Percentiles rank a stretch among this genome's conserved stretches.
These are phyloP conservation scores for Fusarium sp. DNA, from an alignment of 2,329 filamentous ascomycete genomes.

Conservation along the genomic window DNA sequence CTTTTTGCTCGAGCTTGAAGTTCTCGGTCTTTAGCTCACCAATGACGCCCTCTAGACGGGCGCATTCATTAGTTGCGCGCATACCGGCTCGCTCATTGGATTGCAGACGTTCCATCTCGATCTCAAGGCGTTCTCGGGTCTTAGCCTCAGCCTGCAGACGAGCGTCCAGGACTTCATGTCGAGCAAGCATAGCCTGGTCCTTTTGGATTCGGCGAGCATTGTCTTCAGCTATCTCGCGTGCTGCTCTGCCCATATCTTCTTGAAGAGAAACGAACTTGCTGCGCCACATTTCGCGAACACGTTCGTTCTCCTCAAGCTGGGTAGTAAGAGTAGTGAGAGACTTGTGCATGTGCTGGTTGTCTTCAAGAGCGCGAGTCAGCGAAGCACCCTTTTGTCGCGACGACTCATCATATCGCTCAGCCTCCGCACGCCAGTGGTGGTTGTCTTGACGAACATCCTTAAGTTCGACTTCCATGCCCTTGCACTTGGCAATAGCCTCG, in stretches of 20 bases:
- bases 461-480: conserved; percentile 66
- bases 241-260: conserved; percentile 84
- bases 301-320: conserved; percentile 88
- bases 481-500: conserved; percentile 69
- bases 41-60: conserved; percentile 68
- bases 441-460: conserved; percentile 68
- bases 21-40: conserved; percentile 74
- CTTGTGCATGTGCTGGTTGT: conserved; percentile 80
- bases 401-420: conserved; percentile 68
- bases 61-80: conserved; percentile 72
- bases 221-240: conserved; percentile 84
- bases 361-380: conserved; percentile 61
- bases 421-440: conserved; percentile 71
- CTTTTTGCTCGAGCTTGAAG: conserved; percentile 76
- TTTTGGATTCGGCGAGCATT: conserved; percentile 82
- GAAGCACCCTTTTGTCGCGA: conserved; percentile 64
- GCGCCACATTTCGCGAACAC: conserved; percentile 85
- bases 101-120: conserved; percentile 75
- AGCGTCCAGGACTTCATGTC: conserved; percentile 83
- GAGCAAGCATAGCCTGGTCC: conserved; percentile 81
- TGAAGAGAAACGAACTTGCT: conserved; percentile 87
- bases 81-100: conserved; percentile 73
- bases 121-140: conserved; percentile 74
- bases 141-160: conserved; percentile 80
- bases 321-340: conserved; percentile 79